These are phyloP conservation scores for Candida glucosophila DNA, from an alignment of 1,139 yeast genomes.

Conservation along the genomic window DNA sequence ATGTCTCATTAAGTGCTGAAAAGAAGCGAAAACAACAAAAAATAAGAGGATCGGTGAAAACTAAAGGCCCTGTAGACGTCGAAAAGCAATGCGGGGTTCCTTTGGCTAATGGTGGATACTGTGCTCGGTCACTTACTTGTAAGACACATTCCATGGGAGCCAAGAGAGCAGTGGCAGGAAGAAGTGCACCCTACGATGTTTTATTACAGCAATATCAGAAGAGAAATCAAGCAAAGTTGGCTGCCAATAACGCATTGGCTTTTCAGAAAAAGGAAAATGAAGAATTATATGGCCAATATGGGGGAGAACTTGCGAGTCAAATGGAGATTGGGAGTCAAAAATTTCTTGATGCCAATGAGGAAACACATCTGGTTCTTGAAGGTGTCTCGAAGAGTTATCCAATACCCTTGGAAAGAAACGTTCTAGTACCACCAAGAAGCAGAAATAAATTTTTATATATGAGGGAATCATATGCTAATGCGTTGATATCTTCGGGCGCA, in stretches of 20 bases:
- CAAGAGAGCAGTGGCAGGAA: slow-evolving; percentile 86
- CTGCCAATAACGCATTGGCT: slow-evolving; percentile 71
- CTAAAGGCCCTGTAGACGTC: slow-evolving; percentile 82
- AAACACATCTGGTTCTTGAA: slow-evolving; percentile 83
- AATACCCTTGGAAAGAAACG: slow-evolving; percentile 72
- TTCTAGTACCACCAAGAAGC: slow-evolving; percentile 59
- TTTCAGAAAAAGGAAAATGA: slow-evolving; percentile 38
- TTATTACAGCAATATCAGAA: slow-evolving; percentile 84
- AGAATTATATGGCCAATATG: no score
- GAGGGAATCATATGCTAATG: slow-evolving; percentile 74
- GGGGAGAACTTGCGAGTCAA: slow-evolving; percentile 35
- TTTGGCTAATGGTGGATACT: slow-evolving; percentile 81
- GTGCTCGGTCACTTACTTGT: slow-evolving; percentile 93
- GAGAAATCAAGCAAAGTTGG: slow-evolving; percentile 83
- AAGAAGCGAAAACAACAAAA: slow-evolving; percentile 39
- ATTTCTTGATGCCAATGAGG: slow-evolving; percentile 71
- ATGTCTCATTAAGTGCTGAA: slow-evolving; percentile 32
- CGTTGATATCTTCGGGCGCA: slow-evolving; percentile 34
- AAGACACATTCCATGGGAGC: slow-evolving; percentile 99
- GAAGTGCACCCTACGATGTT: slow-evolving; percentile 87
- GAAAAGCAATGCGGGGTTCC: slow-evolving; percentile 97
- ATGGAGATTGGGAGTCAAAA: slow-evolving; percentile 18
- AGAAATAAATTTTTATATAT: slow-evolving; percentile 70
- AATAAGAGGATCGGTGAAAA: slow-evolving; percentile 47
- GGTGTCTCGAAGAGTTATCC: slow-evolving; percentile 82